Evolutionary conservation across 306 rosid species (phyloP).

Genomic region (Argentina anserina): DNA sequence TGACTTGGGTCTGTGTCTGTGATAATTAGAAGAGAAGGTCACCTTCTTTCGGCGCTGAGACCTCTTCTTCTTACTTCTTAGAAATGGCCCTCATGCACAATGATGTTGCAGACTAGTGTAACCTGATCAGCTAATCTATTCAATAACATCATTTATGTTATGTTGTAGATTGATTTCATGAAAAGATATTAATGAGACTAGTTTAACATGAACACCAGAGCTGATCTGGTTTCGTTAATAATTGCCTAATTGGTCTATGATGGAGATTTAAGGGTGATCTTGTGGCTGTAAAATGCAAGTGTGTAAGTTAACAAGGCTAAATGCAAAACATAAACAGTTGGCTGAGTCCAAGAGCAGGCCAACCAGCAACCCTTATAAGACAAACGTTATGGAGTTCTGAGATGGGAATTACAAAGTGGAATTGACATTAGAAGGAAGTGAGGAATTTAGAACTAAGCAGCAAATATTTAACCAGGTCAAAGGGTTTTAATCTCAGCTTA

Average conservation of each 20-base stretch:
- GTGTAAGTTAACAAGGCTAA: not conserved
- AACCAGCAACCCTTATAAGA: not conserved
- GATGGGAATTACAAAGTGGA: conserved; percentile 2
- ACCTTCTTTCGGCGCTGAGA: not conserved
- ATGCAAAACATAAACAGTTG: not conserved
- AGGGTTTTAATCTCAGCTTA: not conserved
- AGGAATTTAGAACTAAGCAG: not conserved
- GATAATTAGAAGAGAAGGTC: not conserved
- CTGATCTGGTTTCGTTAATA: too few relatives aligned
- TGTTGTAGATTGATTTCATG: too few relatives aligned
- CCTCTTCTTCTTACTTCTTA: not conserved
- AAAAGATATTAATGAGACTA: too few relatives aligned
- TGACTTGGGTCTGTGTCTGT: not conserved
- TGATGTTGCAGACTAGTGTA: too few relatives aligned
- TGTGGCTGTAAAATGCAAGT: too few relatives aligned
- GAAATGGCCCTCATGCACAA: not conserved
- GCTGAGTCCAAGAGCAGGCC: not conserved
- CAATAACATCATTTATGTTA: too few relatives aligned
- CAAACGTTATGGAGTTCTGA: not conserved
- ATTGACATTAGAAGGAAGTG: not conserved
- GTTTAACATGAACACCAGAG: too few relatives aligned
- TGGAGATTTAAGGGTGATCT: too few relatives aligned
- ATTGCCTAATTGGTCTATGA: too few relatives aligned
- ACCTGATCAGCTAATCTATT: too few relatives aligned
- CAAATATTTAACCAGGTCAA: not conserved